A percentile compares a stretch with the other conserved stretches of the same genome.
Conservation (phyloP, 768 basidiomycete species). For the Pulveroboletus frians region DNA sequence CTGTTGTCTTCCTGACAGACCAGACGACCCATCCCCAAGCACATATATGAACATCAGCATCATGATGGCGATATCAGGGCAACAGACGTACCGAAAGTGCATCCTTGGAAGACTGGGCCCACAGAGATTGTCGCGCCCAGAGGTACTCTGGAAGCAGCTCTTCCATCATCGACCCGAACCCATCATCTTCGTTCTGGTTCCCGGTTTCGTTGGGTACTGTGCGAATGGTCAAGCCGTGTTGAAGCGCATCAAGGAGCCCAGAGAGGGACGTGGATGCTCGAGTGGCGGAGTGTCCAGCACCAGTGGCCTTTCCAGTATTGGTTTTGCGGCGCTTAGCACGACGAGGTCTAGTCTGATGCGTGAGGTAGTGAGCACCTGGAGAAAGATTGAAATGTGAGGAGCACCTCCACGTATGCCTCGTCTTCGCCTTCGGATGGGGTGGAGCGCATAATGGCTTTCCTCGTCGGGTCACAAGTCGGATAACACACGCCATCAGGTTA, state of each 20-base stretch:
- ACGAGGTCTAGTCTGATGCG: slow-evolving; percentile 8
- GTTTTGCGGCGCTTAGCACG: slow-evolving; percentile 27
- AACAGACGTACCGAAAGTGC: slow-evolving; percentile 14
- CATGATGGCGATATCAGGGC: not conserved
- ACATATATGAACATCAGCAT: not conserved
- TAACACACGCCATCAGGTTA: too few species aligned
- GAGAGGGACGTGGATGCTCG: slow-evolving; percentile 17
- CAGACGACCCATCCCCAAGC: not conserved
- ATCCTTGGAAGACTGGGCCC: slow-evolving; percentile 13
- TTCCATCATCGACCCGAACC: slow-evolving; percentile 35
- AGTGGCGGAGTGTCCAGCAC: slow-evolving; percentile 9
- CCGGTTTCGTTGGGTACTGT: not conserved
- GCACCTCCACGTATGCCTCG: slow-evolving; percentile 20
- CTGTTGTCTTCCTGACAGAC: slow-evolving; percentile 10
- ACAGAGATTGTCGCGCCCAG: slow-evolving; percentile 25
- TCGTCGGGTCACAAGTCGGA: not conserved
- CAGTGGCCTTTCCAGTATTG: slow-evolving; percentile 14
- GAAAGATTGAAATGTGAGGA: not conserved
- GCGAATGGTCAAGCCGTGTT: slow-evolving; percentile 1
- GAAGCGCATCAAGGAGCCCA: slow-evolving; percentile 17
- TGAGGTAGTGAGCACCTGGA: not conserved
- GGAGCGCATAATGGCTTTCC: not conserved
- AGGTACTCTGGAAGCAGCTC: slow-evolving; percentile 32
- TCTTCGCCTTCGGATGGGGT: slow-evolving; percentile 20
- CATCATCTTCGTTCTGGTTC: slow-evolving; percentile 4